phyloP scores from a whole-genome alignment of 2,329 filamentous ascomycete genomes.

The Pyrenochaeta sp. region DNA sequence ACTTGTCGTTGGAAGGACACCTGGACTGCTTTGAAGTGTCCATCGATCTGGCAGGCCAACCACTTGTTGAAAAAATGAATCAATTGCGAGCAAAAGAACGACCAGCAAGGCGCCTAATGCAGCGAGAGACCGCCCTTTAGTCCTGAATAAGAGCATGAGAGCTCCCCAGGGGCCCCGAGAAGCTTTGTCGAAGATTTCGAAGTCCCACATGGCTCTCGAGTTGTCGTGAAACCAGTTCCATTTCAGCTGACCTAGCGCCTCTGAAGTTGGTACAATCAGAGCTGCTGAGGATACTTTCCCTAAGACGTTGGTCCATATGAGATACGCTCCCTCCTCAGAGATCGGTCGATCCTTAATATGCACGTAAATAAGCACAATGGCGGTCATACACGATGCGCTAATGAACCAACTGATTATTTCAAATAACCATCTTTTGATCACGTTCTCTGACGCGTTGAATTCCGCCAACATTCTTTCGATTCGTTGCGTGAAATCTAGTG shows the following conservation, averaged over 20 bases:
- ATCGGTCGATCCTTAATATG: constrained; percentile 14
- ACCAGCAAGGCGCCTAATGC: constrained; percentile 34
- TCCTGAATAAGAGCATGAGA: constrained; percentile 20
- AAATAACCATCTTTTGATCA: constrained; percentile 34
- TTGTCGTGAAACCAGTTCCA: constrained; percentile 45
- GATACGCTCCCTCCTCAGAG: constrained; percentile 23
- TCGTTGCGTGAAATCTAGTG: constrained; percentile 28
- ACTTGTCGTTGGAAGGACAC: constrained; percentile 22
- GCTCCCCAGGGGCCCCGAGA: constrained; percentile 39
- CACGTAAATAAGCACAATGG: constrained; percentile 15
- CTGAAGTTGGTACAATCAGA: constrained; percentile 35
- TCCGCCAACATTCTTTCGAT: constrained; percentile 31
- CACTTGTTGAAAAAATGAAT: constrained; percentile 46
- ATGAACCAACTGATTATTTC: constrained; percentile 37
- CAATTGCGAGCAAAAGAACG: constrained; percentile 24
- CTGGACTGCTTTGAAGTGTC: constrained; percentile 11
- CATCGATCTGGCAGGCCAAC: constrained; percentile 34
- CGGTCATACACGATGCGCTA: constrained; percentile 35
- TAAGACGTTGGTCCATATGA: constrained; percentile 18
- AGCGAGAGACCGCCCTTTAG: constrained; percentile 29
- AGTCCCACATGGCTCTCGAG: constrained; percentile 46
- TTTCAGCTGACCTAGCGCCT: constrained; percentile 46
- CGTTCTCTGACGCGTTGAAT: constrained; percentile 24
- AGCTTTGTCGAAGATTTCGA: constrained; percentile 46
- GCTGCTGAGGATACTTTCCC: constrained; percentile 38